These are phyloP conservation scores for Hibiscus syriacus DNA, from an alignment of 345 rosid species.

Conservation along the genomic window DNA sequence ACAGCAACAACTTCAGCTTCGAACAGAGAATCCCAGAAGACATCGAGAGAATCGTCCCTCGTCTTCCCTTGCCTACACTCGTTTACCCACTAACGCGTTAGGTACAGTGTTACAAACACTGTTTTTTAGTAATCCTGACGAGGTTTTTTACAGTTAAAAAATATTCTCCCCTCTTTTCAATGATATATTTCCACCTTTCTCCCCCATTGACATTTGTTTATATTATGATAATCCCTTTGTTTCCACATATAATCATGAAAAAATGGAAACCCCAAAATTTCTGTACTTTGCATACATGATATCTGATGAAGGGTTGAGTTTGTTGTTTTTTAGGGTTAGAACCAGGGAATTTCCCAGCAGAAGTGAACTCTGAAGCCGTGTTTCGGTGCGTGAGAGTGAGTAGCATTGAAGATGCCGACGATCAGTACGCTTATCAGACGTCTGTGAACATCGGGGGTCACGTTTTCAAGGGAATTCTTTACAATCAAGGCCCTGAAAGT, in stretches of 20 bases:
- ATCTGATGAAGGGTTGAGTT: not conserved
- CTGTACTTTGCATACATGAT: not conserved
- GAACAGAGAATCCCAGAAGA: constrained; percentile 35
- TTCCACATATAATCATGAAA: not conserved
- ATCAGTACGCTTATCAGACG: constrained; percentile 81
- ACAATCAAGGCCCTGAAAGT: constrained; percentile 76
- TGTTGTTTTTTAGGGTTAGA: constrained; percentile 51
- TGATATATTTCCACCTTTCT: not conserved
- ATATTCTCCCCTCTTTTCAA: constrained; percentile 13
- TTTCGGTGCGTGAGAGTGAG: constrained; percentile 79
- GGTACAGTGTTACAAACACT: constrained; percentile 39
- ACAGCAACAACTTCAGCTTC: constrained; percentile 14
- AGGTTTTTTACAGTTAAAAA: constrained; percentile 28
- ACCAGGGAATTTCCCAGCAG: constrained; percentile 60
- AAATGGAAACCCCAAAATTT: not conserved
- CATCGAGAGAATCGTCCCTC: constrained; percentile 38
- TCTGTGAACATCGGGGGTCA: constrained; percentile 85
- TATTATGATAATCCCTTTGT: not conserved
- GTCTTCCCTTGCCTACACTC: constrained; percentile 6
- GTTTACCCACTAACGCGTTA: constrained; percentile 18
- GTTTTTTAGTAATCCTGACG: constrained; percentile 35
- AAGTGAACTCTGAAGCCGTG: constrained; percentile 55
- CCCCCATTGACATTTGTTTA: constrained; percentile 19
- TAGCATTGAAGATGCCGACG: constrained; percentile 56
- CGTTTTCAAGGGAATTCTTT: constrained; percentile 81